Base-by-base conservation (phyloP, 108 stramenopile species). In the Poteriospumella lacustris region DNA sequence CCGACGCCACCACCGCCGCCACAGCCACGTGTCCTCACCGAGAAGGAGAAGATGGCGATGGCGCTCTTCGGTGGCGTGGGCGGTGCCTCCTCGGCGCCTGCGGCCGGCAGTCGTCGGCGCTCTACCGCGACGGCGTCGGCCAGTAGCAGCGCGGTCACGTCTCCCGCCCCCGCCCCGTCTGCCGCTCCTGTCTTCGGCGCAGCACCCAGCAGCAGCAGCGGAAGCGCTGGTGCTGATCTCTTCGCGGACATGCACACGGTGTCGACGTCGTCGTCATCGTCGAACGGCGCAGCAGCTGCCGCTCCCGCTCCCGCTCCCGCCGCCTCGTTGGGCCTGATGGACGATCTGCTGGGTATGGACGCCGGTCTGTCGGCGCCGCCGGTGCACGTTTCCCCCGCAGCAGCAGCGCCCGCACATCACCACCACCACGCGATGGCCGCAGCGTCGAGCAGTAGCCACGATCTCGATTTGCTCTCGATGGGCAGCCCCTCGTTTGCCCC, bases 11-110 rank as follows among this genome's bases (percentile, higher is more conserved):
- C 67, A 0, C 73, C 78, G 33, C 60, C 15, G 1, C 38, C 58
- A 60, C 91, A 92, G 79, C 87, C 92, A 26, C 83, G 85, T 2
- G 93, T 92, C 76, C 92, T 92, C 56, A 77, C 92, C 19, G 93
- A 95, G 78, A 95, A 94, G 79, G 94, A 97, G 85, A 86, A 90
- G 64, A 89, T 93, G 91, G 96, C 96, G 41, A 92, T 94, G 39
- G 91, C 91, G 40, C 88, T 97, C 56, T 97, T 97, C 82, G 95
- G 95, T 58, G 96, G 96, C 0, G 80, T 83, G 26, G 85, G 91
- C 60, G 86, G 87, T 42, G 90, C 89, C 42, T 88, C 87, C 24
- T 59, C 83, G 36, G 75, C 83, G 26, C 85, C 26, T 3, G 40
- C 76, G 33, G 26, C 34, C 12, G 1, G 26, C 12, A 38, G 29